Conservation (phyloP, 106 monocot species). For the Chionographis japonica region DNA sequence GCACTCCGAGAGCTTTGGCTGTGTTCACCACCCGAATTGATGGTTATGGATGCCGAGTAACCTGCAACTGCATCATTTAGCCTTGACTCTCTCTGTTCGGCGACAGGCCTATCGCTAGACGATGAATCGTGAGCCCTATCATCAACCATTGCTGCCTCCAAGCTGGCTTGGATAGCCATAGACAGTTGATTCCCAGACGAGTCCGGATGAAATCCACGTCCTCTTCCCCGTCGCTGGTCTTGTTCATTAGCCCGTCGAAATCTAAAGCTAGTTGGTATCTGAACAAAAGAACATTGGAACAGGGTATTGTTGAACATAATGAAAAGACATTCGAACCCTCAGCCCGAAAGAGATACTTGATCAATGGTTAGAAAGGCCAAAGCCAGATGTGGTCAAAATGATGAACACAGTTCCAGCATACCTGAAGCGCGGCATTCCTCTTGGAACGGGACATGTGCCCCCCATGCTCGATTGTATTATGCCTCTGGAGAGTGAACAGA, state of each 20-base stretch:
- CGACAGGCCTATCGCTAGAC: conserved; percentile 3
- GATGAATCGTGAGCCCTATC: conserved; percentile 27
- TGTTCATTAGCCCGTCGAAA: conserved; percentile 60
- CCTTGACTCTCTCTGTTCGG: conserved; percentile 14
- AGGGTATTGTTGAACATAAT: background rate
- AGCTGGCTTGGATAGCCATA: conserved; percentile 51
- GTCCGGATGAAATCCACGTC: conserved; percentile 42
- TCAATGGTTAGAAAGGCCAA: background rate
- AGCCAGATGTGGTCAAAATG: background rate
- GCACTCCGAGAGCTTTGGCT: conserved; percentile 25
- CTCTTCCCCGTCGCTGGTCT: conserved; percentile 76
- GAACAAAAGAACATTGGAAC: conserved; percentile 5
- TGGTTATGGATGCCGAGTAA: conserved; percentile 28
- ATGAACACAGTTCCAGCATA: conserved; percentile 11
- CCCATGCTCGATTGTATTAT: conserved; percentile 86
- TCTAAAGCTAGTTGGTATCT: conserved; percentile 95
- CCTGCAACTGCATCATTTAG: conserved; percentile 20
- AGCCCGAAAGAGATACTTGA: background rate
- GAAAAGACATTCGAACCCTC: background rate
- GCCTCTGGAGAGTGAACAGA: conserved; percentile 50
- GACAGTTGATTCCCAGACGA: conserved; percentile 34
- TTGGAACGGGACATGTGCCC: conserved; percentile 91
- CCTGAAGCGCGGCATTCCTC: conserved; percentile 96
- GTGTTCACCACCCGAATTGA: conserved; percentile 18
- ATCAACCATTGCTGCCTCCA: conserved; percentile 40